A percentile compares a stretch with the other conserved stretches of the same genome.
Evolutionary conservation across 352 stramenopile genomes (phyloP).

Genomic region (Aphanomyces astaci): DNA sequence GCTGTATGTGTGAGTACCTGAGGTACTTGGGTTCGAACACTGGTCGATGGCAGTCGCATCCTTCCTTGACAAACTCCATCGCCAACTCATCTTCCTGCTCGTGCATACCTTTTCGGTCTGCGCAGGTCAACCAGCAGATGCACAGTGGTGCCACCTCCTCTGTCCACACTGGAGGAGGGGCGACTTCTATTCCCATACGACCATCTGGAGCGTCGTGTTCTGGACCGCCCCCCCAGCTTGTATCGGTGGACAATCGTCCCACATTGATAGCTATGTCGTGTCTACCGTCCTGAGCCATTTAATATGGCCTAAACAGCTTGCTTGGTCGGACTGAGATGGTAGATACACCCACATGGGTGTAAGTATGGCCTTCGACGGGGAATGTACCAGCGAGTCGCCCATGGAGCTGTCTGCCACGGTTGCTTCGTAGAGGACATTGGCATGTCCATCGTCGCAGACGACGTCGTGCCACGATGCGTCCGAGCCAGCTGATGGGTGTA

Average conservation of each 20-base stretch:
- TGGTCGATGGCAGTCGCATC: slow-evolving; percentile 5
- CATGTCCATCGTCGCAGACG: too few species aligned
- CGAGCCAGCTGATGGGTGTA: too few species aligned
- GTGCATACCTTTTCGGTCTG: neutral
- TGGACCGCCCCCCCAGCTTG: too few species aligned
- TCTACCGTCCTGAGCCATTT: too few species aligned
- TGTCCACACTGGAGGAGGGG: neutral
- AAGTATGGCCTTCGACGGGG: too few species aligned
- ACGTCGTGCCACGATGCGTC: too few species aligned
- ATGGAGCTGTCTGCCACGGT: too few species aligned
- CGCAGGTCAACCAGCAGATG: neutral
- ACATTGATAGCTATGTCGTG: too few species aligned
- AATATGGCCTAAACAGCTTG: neutral
- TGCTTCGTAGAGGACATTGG: too few species aligned
- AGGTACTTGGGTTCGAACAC: slow-evolving; percentile 20
- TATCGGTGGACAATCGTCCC: too few species aligned
- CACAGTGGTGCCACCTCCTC: neutral
- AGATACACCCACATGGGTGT: neutral
- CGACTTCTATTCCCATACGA: neutral
- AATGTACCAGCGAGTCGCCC: too few species aligned
- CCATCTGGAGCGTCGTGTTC: neutral
- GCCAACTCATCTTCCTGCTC: neutral
- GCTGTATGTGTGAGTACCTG: slow-evolving; percentile 1
- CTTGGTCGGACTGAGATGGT: neutral
- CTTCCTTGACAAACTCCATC: slow-evolving; percentile 14